Evolutionary conservation across 2,329 filamentous ascomycete species (phyloP), one percentile per base, ranked within the genome.

Genomic region (Beauveria medogensis): DNA sequence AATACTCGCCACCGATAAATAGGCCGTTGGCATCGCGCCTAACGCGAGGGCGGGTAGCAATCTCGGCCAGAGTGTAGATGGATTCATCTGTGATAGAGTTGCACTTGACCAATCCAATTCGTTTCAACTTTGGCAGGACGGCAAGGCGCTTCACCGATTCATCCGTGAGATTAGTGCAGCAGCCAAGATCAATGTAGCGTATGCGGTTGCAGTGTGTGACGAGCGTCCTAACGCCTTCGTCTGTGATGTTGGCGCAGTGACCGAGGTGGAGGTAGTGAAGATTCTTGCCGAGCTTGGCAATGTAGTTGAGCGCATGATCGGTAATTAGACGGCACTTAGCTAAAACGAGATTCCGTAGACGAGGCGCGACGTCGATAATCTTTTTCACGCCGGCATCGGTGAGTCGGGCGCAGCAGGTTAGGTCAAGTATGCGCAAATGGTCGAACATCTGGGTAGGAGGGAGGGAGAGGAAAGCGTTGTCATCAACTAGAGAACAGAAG

Each of bases 141-240:
- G 94, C 92, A 43, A 99, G 80, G 65, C 91, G 88, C 64, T 83
- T 88, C 18, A 99, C 89, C 24, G 92, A 97, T 12, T 82, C 81
- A 68, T 99, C 94, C 0, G 94, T 97, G 63, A 99, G 78, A 67
- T 91, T 87, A 16, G 83, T 84, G 74, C 94, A 99, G 76, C 94
- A 97, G n/a, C 94, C 94, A 48, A 99, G 78, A 71, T 99, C 94
- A 65, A 99, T 99, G 72, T 99, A 99, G 60, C 94, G 85, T 66
- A 99, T 97, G 26, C 94, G 86, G 69, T 93, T 97, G 79, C 94
- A 99, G 58, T 80, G 80, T 66, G 88, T 87, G 44, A 97, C 91
- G 37, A 99, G 80, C 60, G 86, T 87, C 67, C 90, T 89, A 20
- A 99, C 91, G 1, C 91, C 92, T 41, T 86, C 82, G 70, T 99